These are phyloP conservation scores for Acidomyces sp. DNA, from an alignment of 495 filamentous ascomycete genomes.

Conservation along the genomic window DNA sequence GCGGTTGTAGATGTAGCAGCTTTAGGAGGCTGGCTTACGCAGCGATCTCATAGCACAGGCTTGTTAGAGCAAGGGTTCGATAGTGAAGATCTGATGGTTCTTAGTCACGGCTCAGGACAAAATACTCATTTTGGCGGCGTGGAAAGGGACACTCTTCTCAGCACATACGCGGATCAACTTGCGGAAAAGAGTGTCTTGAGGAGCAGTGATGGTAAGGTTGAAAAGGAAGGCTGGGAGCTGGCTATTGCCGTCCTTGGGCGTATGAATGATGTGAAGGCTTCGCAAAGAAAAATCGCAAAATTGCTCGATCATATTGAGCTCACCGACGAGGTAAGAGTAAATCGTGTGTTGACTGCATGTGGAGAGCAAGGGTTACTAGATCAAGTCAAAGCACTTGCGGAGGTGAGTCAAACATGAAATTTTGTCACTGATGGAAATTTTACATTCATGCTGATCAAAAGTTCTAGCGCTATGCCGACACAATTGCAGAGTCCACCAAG, in stretches of 20 bases:
- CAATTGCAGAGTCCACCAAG: constrained; percentile 48
- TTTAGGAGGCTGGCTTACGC: constrained; percentile 57
- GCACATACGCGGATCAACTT: constrained; percentile 51
- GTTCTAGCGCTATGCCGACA: constrained; percentile 60
- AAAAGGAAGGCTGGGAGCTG: constrained; percentile 70
- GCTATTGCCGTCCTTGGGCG: constrained; percentile 63
- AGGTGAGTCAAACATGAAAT: constrained; percentile 9
- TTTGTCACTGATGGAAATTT: background rate
- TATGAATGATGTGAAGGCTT: constrained; percentile 50
- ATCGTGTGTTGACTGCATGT: constrained; percentile 61
- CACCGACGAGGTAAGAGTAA: constrained; percentile 50
- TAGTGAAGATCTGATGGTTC: constrained; percentile 45
- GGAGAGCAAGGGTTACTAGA: constrained; percentile 54
- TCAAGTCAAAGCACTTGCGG: constrained; percentile 55
- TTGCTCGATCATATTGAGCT: constrained; percentile 44
- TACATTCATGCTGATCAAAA: background rate
- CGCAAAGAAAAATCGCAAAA: constrained; percentile 52
- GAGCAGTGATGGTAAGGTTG: constrained; percentile 25
- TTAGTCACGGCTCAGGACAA: constrained; percentile 38
- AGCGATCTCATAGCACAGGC: constrained; percentile 4
- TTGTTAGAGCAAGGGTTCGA: constrained; percentile 27
- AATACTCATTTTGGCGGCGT: constrained; percentile 15
- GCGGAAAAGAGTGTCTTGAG: constrained; percentile 31
- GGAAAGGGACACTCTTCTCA: constrained; percentile 55
- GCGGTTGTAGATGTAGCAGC: constrained; percentile 69